Base-by-base conservation (phyloP, 139 green algal species). In the Gonium pectorale region DNA sequence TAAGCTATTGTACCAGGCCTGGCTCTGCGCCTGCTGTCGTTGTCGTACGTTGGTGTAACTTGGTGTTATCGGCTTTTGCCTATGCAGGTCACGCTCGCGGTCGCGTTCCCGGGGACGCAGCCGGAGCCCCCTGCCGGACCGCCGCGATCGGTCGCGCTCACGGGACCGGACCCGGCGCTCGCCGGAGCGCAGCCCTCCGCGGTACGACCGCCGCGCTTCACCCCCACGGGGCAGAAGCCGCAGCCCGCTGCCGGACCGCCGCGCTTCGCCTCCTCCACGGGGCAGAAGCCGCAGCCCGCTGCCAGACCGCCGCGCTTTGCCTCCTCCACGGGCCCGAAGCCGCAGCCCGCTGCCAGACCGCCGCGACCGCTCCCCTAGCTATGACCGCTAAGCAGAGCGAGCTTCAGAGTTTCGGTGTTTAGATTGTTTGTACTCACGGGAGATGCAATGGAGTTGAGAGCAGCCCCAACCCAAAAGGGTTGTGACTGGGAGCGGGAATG, bases 351-450 rank as follows among this genome's bases (percentile, higher is more conserved):
- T 37, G 43, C 40, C 67, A n/a, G 54, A 54, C 3, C 75, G 75
- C 59, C 59, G 75, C 41, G 75, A 82, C 2, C 75, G 75, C 3
- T 82, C 75, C 5, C 75, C 75, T 17, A 82, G 75, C 75, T 82
- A 82, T 31, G 75, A 82, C 51, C 75, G 75, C 75, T 82, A 24
- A 72, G 59, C 0, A n/a, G n/a, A n/a, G n/a, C n/a, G n/a, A n/a
- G n/a, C n/a, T n/a, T n/a, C 41, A 8, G 19, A 66, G 19, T 35
- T 66, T 29, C 15, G 17, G 15, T 59, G 49, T 59, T 59, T 59
- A 59, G 49, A 13, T 17, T 59, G 15, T 59, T 13, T 17, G 17
- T 13, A 26, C 17, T 59, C 17, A 59, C 49, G 17, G 17, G 49
- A 59, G 49, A 59, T 13, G 49, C 49, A 59, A 37, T 73, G 66